Evolutionary conservation across 1,284 basidiomycete genomes (phyloP).

Genomic region (Malassezia globosa): DNA sequence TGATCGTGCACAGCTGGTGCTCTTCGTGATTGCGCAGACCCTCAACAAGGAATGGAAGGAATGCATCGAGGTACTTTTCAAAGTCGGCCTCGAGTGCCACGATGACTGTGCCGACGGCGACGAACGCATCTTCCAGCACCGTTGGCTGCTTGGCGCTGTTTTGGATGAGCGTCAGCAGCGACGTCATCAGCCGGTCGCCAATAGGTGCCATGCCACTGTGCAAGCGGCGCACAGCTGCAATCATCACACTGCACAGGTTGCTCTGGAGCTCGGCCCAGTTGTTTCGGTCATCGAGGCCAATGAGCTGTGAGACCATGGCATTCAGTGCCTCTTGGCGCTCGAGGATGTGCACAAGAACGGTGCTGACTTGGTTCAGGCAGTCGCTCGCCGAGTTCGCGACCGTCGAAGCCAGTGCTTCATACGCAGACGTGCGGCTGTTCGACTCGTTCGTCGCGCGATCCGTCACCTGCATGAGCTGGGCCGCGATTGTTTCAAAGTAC

Average conservation of each 20-base stretch:
- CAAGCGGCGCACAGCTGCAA: slow-evolving; percentile 54
- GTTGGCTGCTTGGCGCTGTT: slow-evolving; percentile 79
- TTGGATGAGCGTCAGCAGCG: slow-evolving; percentile 72
- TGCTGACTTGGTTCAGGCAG: slow-evolving; percentile 69
- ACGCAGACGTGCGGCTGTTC: slow-evolving; percentile 88
- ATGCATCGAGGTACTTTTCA: slow-evolving; percentile 75
- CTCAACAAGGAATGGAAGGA: slow-evolving; percentile 77
- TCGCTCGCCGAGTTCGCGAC: slow-evolving; percentile 71
- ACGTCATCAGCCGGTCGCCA: slow-evolving; percentile 89
- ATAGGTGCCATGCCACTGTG: slow-evolving; percentile 72
- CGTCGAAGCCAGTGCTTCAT: slow-evolving; percentile 83
- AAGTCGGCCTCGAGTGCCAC: slow-evolving; percentile 71
- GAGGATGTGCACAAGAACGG: slow-evolving; percentile 69
- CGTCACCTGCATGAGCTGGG: slow-evolving; percentile 32
- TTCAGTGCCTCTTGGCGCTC: slow-evolving; percentile 80
- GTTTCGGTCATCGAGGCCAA: slow-evolving; percentile 89
- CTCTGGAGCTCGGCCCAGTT: slow-evolving; percentile 98
- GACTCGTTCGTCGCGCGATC: slow-evolving; percentile 70
- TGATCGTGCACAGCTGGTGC: slow-evolving; percentile 85
- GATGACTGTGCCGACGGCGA: slow-evolving; percentile 69
- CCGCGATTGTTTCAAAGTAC: slow-evolving; percentile 64
- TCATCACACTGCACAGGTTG: slow-evolving; percentile 65
- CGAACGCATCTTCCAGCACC: slow-evolving; percentile 91
- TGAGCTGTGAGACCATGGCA: slow-evolving; percentile 62
- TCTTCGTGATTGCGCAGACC: slow-evolving; percentile 90